Evolutionary conservation across 2,329 filamentous ascomycete species (phyloP), one percentile per base, ranked within the genome.

Genomic region (Penicillium sp.): DNA sequence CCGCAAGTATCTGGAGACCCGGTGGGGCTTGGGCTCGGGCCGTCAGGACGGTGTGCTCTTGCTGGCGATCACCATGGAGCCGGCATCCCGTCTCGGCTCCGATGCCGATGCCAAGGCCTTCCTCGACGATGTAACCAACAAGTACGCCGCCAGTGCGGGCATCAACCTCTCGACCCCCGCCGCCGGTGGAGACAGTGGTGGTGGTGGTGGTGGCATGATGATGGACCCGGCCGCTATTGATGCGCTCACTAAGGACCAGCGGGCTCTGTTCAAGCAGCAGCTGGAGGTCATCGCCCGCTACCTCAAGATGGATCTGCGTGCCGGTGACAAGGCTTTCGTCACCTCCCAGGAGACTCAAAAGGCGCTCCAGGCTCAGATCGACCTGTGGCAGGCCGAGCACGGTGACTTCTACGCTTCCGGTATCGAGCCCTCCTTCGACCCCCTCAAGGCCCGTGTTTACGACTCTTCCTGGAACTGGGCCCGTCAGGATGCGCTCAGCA

Each of bases 391-490:
- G 63, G 86, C 90, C 3, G 94, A 99, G 75, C 94, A 99, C 69
- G 94, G 94, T 57, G 94, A 99, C 60, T 90, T 96, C 75, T 99
- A 99, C 71, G 94, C 94, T 22, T 81, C 89, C 25, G 94, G 94
- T 49, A 97, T 99, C 61, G 90, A 95, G 75, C 94, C 94, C 11
- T 88, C 92, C 20, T 99, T 99, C 78, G 95, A 89, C 70, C 81
- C 90, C 4, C 85, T 97, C 60, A 99, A 99, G 76, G 94, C 94
- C 29, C 89, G 94, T 71, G 87, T 94, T 9, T 99, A 99, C 77
- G 94, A 99, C 74, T 97, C 94, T 0, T 95, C 92, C 0, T 99
- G 94, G 94, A 99, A 99, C 75, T 99, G 94, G 94, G 94, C 92
- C 59, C 89, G 94, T 50, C 94, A 99, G 73, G 94, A 99, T 74